phyloP scores from a whole-genome alignment of 2,329 filamentous ascomycete species.

The Penicillium capsulatum region DNA sequence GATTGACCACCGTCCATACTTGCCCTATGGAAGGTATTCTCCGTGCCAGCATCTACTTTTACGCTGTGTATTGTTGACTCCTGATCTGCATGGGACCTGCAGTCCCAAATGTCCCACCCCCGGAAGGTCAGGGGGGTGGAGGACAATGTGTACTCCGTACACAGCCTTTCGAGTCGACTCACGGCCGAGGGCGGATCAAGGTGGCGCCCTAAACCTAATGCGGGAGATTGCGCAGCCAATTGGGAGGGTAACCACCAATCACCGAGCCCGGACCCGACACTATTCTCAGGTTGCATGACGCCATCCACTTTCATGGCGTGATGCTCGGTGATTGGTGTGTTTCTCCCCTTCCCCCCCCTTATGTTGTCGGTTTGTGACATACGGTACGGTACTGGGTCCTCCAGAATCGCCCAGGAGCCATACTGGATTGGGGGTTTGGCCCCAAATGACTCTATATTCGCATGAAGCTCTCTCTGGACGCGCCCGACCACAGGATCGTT shows the following conservation, averaged over 20 bases:
- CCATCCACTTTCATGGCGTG: constrained; percentile 28
- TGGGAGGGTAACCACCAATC: constrained; percentile 24
- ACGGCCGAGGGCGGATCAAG: constrained; percentile 27
- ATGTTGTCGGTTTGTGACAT: too few species aligned
- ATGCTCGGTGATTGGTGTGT: constrained; percentile 23
- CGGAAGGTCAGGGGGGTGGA: too few species aligned
- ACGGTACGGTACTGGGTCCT: too few species aligned
- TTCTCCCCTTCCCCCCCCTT: constrained; percentile 5
- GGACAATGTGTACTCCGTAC: neutral
- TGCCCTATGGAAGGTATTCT: too few species aligned
- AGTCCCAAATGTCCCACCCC: constrained; percentile 7
- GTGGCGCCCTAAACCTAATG: constrained; percentile 29
- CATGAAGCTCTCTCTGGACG: too few species aligned
- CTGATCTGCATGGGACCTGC: constrained; percentile 4
- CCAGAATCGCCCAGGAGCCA: too few species aligned
- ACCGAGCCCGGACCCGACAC: constrained; percentile 18
- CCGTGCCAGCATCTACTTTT: too few species aligned
- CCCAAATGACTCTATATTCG: too few species aligned
- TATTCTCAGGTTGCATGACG: constrained; percentile 34
- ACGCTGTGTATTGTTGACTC: too few species aligned
- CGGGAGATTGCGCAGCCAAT: constrained; percentile 24
- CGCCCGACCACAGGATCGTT: too few species aligned
- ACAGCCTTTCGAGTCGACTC: neutral
- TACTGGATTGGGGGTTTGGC: too few species aligned
- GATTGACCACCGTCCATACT: too few species aligned